A percentile compares a stretch with the other conserved stretches of the same genome.
These are phyloP conservation scores for Oleoguttula mirabilis DNA, from an alignment of 495 filamentous ascomycete species.

Conservation along the genomic window DNA sequence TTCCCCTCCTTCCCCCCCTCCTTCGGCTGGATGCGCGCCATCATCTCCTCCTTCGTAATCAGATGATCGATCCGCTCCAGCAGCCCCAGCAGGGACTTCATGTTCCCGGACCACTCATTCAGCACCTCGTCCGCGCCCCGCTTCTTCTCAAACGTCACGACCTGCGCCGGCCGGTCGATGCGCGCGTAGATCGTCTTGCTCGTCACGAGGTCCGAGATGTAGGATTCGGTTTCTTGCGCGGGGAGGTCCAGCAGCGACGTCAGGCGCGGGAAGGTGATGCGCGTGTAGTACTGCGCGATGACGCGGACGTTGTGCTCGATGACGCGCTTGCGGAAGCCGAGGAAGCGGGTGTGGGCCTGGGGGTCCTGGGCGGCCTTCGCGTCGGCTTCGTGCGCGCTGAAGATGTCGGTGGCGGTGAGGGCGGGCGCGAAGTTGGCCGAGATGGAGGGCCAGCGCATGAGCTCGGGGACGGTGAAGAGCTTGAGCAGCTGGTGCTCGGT, in stretches of 20 bases:
- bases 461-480: slow-evolving; percentile 85
- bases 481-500: slow-evolving; percentile 72
- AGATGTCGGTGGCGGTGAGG: slow-evolving; percentile 84
- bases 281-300: slow-evolving; percentile 96
- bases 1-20: background rate
- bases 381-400: slow-evolving; percentile 32
- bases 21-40: slow-evolving; percentile 81
- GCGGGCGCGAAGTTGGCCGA: slow-evolving; percentile 75
- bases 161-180: slow-evolving; percentile 83
- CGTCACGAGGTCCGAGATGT: slow-evolving; percentile 88
- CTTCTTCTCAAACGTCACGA: slow-evolving; percentile 87
- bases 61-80: slow-evolving; percentile 93
- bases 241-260: slow-evolving; percentile 81
- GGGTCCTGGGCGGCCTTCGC: slow-evolving; percentile 39
- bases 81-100: slow-evolving; percentile 90
- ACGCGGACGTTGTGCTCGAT: slow-evolving; percentile 99
- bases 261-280: slow-evolving; percentile 79
- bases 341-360: slow-evolving; percentile 72
- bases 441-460: slow-evolving; percentile 97
- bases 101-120: slow-evolving; percentile 97
- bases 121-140: slow-evolving; percentile 92
- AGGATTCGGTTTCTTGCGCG: slow-evolving; percentile 93
- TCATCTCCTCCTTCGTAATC: slow-evolving; percentile 99
- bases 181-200: slow-evolving; percentile 95
- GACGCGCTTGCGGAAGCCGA: slow-evolving; percentile 90